Evolutionary conservation across 2,329 filamentous ascomycete species (phyloP).

Genomic region (Ascosphaera apis): DNA sequence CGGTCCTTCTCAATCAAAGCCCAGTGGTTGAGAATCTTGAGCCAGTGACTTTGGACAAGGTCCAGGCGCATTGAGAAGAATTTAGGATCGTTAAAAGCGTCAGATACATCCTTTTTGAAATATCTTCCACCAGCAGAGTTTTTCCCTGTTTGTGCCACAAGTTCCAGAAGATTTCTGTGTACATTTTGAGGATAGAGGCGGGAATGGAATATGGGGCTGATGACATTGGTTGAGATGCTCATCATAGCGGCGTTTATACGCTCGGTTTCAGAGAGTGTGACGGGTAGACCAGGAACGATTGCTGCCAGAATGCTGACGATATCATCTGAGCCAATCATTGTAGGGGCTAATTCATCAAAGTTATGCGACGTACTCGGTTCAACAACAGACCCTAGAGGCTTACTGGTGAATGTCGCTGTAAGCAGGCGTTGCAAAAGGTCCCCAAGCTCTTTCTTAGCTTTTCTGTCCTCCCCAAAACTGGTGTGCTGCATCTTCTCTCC

Average conservation of each 20-base stretch:
- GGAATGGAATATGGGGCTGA: slow-evolving; percentile 60
- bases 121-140: slow-evolving; percentile 61
- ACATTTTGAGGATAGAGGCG: slow-evolving; percentile 75
- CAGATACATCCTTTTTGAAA: slow-evolving; percentile 80
- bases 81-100: slow-evolving; percentile 72
- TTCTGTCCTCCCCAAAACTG: slow-evolving; percentile 81
- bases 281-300: slow-evolving; percentile 58
- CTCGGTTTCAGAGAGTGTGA: slow-evolving; percentile 67
- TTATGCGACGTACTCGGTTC: slow-evolving; percentile 18
- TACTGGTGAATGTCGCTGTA: slow-evolving; percentile 81
- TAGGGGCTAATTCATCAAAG: slow-evolving; percentile 14
- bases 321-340: slow-evolving; percentile 38
- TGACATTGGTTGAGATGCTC: slow-evolving; percentile 61
- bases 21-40: slow-evolving; percentile 68
- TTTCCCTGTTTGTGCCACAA: slow-evolving; percentile 56
- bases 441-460: slow-evolving; percentile 78
- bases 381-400: slow-evolving; percentile 43
- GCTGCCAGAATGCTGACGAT: slow-evolving; percentile 57
- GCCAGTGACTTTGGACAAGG: slow-evolving; percentile 52
- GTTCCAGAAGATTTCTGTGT: slow-evolving; percentile 41
- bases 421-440: slow-evolving; percentile 75
- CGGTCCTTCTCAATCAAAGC: slow-evolving; percentile 67
- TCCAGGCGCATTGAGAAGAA: slow-evolving; percentile 53
- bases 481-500: slow-evolving; percentile 96
- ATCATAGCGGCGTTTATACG: slow-evolving; percentile 55